Percentiles rank a stretch among this genome's conserved stretches.
Conservation (phyloP, 1,284 basidiomycete genomes). For the Pascua guehoae region DNA sequence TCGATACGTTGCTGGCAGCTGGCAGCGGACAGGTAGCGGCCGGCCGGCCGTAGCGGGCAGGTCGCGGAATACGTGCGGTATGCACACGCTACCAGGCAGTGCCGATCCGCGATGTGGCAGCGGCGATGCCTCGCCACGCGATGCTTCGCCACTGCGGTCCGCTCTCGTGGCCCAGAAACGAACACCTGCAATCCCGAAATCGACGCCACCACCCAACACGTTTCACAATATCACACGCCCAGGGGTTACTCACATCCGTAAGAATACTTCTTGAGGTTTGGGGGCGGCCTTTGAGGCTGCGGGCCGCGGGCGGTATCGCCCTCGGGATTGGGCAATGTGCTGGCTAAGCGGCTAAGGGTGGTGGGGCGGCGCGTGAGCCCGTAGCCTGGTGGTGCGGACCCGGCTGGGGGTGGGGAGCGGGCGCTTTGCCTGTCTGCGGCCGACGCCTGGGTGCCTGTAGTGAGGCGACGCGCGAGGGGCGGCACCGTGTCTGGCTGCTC, state of each 20-base stretch:
- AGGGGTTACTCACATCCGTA: constrained; percentile 20
- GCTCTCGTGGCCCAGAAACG: not conserved
- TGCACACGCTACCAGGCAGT: too few relatives aligned
- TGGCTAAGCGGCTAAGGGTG: not conserved
- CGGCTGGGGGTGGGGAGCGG: too few relatives aligned
- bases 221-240: not conserved
- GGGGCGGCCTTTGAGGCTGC: not conserved
- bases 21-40: too few relatives aligned
- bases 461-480: not conserved
- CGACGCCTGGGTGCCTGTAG: too few relatives aligned
- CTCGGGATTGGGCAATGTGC: constrained; percentile 8
- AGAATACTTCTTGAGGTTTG: constrained; percentile 21
- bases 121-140: not conserved
- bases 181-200: too few relatives aligned
- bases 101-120: too few relatives aligned
- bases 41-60: too few relatives aligned
- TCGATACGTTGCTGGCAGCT: too few relatives aligned
- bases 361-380: not conserved
- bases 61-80: too few relatives aligned
- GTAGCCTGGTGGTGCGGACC: too few relatives aligned
- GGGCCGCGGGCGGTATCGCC: not conserved
- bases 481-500: not conserved
- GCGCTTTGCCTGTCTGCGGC: too few relatives aligned
- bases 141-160: not conserved
- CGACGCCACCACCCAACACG: too few relatives aligned